Percentiles rank a stretch among this genome's conserved stretches.
Conservation (phyloP, 768 basidiomycete species). For the Leccinum longicurvipes region DNA sequence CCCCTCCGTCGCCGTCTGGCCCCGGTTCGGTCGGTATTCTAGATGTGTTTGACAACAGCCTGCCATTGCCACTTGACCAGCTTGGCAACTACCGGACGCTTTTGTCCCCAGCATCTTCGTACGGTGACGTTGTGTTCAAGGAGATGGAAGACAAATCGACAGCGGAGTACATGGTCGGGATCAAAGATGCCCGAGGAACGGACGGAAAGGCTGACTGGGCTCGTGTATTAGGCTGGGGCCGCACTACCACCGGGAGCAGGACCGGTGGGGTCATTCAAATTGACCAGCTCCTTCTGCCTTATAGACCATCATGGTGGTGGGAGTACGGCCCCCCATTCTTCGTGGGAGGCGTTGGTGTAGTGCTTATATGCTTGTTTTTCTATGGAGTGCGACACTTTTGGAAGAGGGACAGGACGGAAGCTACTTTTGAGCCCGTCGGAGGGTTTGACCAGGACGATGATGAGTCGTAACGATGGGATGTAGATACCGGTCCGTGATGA, state of each 20-base stretch:
- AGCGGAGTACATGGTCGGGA: conserved; percentile 56
- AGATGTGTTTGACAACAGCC: conserved; percentile 56
- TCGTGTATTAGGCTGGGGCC: conserved; percentile 68
- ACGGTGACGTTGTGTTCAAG: conserved; percentile 84
- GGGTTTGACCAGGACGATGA: conserved; percentile 64
- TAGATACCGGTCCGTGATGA: conserved; percentile 6
- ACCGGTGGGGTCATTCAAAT: conserved; percentile 89
- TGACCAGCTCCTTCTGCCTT: conserved; percentile 80
- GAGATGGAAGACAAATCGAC: conserved; percentile 40
- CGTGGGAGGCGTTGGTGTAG: conserved; percentile 56
- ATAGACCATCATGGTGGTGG: conserved; percentile 82
- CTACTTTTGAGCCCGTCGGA: conserved; percentile 88
- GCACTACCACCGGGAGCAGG: conserved; percentile 66
- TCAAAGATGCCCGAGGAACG: conserved; percentile 70
- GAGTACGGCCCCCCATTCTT: conserved; percentile 68
- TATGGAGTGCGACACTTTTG: conserved; percentile 69
- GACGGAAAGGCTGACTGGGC: conserved; percentile 62
- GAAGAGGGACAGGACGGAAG: conserved; percentile 73
- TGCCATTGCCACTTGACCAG: conserved; percentile 69
- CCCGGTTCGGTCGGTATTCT: conserved; percentile 25
- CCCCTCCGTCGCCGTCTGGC: conserved; percentile 24
- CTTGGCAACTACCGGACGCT: conserved; percentile 75
- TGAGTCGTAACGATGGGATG: conserved; percentile 23
- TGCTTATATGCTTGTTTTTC: conserved; percentile 67
- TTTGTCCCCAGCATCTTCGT: conserved; percentile 59